Conservation (phyloP, 148 eudicot genomes). For the Rhododendron ovatum region DNA sequence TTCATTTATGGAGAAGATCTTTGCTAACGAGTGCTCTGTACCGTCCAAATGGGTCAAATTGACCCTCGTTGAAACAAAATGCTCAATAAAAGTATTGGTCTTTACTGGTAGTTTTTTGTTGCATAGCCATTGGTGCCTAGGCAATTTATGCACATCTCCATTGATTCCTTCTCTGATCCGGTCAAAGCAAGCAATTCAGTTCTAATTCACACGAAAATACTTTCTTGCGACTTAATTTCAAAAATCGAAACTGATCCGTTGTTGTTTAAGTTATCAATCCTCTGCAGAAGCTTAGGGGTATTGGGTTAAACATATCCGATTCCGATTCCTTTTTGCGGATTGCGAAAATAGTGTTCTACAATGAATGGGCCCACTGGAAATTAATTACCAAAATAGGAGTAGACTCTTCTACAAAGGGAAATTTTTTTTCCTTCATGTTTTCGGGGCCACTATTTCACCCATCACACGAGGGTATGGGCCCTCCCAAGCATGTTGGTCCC, state of each 20-base stretch:
- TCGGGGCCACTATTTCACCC: too few relatives aligned
- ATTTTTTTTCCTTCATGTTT: too few relatives aligned
- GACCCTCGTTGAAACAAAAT: background rate
- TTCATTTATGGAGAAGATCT: background rate
- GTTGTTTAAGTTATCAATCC: background rate
- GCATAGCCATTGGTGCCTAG: background rate
- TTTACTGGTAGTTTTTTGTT: background rate
- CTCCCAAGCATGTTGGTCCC: too few relatives aligned
- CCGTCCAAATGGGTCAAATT: background rate
- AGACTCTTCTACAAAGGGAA: background rate
- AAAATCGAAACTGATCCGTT: background rate
- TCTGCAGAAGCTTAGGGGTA: background rate
- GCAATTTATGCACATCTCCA: too few relatives aligned
- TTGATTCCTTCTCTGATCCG: too few relatives aligned
- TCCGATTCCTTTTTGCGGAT: background rate
- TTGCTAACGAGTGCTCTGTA: background rate
- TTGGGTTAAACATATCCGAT: too few relatives aligned
- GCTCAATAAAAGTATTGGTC: background rate
- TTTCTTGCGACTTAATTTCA: too few relatives aligned
- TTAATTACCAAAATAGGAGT: background rate
- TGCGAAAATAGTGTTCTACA: background rate
- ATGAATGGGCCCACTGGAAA: background rate
- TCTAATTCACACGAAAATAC: too few relatives aligned
- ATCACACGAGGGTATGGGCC: too few relatives aligned
- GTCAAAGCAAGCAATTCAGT: too few relatives aligned